Conservation (phyloP, 2,329 filamentous ascomycete species). For the Sporothrix variecibatus region DNA sequence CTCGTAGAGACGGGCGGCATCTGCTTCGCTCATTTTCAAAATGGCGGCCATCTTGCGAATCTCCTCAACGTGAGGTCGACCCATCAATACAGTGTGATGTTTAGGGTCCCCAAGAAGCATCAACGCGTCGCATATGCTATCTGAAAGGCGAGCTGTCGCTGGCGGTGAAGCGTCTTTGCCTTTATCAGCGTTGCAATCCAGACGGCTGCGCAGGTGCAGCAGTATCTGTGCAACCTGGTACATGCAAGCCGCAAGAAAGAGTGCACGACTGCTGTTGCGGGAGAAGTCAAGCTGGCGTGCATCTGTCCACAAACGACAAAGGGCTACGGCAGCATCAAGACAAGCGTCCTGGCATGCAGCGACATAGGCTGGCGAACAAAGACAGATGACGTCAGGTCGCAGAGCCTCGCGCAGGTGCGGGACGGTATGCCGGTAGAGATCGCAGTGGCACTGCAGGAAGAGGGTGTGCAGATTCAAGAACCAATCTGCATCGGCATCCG, state of each 20-base stretch:
- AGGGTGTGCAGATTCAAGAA: conserved; percentile 20
- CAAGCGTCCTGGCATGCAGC: conserved; percentile 18
- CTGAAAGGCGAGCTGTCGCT: background rate
- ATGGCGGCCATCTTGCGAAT: background rate
- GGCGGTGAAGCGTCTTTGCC: no score
- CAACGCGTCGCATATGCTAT: background rate
- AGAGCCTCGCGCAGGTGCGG: conserved; percentile 21
- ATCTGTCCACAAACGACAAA: conserved; percentile 11
- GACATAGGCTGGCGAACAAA: background rate
- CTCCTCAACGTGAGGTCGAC: background rate
- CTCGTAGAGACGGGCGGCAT: background rate
- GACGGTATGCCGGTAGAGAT: conserved; percentile 16
- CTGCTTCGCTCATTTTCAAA: background rate
- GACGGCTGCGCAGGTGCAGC: background rate
- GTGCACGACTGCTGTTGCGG: background rate
- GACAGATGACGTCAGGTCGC: background rate
- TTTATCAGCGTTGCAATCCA: background rate
- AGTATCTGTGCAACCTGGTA: conserved; percentile 20
- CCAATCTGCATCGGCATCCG: conserved; percentile 15
- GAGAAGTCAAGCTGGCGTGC: background rate
- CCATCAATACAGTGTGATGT: background rate
- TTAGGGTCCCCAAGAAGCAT: background rate
- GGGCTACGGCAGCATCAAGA: background rate
- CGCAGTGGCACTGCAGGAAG: conserved; percentile 18
- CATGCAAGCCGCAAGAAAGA: background rate